Conservation (phyloP, 306 rosid genomes). For the Clitoria ternatea region DNA sequence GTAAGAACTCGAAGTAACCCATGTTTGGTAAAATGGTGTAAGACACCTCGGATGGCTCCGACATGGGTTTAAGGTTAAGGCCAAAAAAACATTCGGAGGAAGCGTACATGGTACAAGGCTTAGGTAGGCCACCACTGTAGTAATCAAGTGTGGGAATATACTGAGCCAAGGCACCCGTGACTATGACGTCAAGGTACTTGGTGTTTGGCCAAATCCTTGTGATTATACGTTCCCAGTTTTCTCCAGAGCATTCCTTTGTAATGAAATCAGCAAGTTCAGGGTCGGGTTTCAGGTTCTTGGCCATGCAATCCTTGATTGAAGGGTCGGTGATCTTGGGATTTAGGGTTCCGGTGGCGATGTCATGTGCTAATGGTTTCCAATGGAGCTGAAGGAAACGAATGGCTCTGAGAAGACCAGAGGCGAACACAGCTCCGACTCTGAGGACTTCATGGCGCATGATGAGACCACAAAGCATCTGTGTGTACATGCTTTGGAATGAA, state of each 20-base stretch:
- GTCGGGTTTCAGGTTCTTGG: slow-evolving; percentile 44
- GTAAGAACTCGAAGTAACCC: slow-evolving; percentile 89
- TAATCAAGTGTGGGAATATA: slow-evolving; percentile 78
- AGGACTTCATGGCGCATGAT: slow-evolving; percentile 74
- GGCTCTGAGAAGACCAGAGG: slow-evolving; percentile 91
- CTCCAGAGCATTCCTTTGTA: slow-evolving; percentile 40
- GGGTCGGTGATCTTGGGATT: slow-evolving; percentile 59
- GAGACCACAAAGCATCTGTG: slow-evolving; percentile 93
- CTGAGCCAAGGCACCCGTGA: slow-evolving; percentile 98
- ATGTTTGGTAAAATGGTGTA: slow-evolving; percentile 96
- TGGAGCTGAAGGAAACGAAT: slow-evolving; percentile 76
- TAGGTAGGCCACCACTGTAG: slow-evolving; percentile 66
- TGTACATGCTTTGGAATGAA: slow-evolving; percentile 87
- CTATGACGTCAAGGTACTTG: slow-evolving; percentile 78
- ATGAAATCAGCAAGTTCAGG: slow-evolving; percentile 59
- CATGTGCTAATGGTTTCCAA: slow-evolving; percentile 52
- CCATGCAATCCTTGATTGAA: slow-evolving; percentile 44
- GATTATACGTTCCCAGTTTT: slow-evolving; percentile 73
- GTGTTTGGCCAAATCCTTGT: slow-evolving; percentile 90
- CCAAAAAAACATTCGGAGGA: slow-evolving; percentile 95
- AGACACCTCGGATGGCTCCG: slow-evolving; percentile 63
- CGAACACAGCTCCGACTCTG: slow-evolving; percentile 81
- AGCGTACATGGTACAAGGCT: slow-evolving; percentile 87
- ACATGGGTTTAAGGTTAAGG: slow-evolving; percentile 69
- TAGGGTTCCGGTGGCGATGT: slow-evolving; percentile 60